Percentiles rank a stretch among this genome's conserved stretches.
These are phyloP conservation scores for Candida sp. DNA, from an alignment of 1,139 yeast genomes.

Conservation along the genomic window DNA sequence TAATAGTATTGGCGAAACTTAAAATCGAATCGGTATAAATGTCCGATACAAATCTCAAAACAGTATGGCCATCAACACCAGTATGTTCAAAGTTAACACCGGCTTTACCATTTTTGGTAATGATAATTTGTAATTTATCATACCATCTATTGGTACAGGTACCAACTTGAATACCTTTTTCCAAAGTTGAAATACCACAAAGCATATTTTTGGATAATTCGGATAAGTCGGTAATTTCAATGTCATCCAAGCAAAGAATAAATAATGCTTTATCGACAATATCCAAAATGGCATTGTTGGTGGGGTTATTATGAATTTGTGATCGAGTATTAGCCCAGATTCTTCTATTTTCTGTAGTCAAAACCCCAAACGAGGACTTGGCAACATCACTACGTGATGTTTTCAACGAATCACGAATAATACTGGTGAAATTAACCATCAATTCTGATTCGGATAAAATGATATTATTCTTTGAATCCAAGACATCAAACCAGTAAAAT, in stretches of 20 bases:
- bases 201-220: constrained; percentile 79
- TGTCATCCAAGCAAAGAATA: constrained; percentile 78
- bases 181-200: constrained; percentile 78
- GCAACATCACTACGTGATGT: constrained; percentile 68
- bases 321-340: constrained; percentile 79
- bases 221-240: constrained; percentile 61
- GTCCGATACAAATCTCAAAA: constrained; percentile 81
- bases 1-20: constrained; percentile 81
- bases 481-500: constrained; percentile 91
- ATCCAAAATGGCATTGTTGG: constrained; percentile 67
- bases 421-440: constrained; percentile 70
- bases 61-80: constrained; percentile 96
- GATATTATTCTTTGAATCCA: constrained; percentile 68
- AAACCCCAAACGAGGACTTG: constrained; percentile 80
- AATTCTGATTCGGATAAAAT: constrained; percentile 72
- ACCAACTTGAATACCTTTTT: constrained; percentile 86
- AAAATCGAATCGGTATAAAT: constrained; percentile 88
- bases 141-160: constrained; percentile 96
- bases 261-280: constrained; percentile 80
- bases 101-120: constrained; percentile 89
- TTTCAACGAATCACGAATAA: constrained; percentile 64
- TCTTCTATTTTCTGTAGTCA: constrained; percentile 85
- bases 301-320: constrained; percentile 39
- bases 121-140: constrained; percentile 84
- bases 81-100: constrained; percentile 95